These are phyloP conservation scores for Xerocomus potaroensis DNA, from an alignment of 768 basidiomycete species.

Conservation along the genomic window DNA sequence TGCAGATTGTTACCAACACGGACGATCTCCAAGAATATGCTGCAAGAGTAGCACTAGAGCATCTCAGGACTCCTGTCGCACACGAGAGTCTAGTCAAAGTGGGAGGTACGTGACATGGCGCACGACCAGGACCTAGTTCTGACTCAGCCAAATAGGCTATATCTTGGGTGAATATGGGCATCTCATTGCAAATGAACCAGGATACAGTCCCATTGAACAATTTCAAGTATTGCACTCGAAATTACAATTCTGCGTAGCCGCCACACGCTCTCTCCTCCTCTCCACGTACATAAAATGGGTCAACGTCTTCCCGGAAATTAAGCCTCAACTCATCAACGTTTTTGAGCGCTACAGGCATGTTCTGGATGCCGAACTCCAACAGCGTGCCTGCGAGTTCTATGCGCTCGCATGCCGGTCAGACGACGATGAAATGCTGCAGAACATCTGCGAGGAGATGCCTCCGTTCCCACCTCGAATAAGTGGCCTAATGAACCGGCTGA, in stretches of 20 bases:
- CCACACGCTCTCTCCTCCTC: conserved; percentile 87
- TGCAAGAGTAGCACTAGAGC: conserved; percentile 85
- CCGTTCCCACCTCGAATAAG: conserved; percentile 96
- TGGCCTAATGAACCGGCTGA: conserved; percentile 79
- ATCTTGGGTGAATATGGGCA: conserved; percentile 98
- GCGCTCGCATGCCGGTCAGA: conserved; percentile 80
- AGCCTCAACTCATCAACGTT: conserved; percentile 86
- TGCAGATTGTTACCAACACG: conserved; percentile 98
- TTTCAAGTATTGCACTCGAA: conserved; percentile 91
- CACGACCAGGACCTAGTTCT: conserved; percentile 4
- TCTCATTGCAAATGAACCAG: conserved; percentile 90
- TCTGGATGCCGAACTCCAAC: conserved; percentile 94
- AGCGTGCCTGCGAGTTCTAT: conserved; percentile 97
- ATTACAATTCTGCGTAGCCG: conserved; percentile 88
- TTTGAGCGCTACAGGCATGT: conserved; percentile 98
- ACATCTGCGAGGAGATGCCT: conserved; percentile 98
- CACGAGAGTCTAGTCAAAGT: conserved; percentile 96
- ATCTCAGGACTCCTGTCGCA: conserved; percentile 77
- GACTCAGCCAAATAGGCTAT: conserved; percentile 58
- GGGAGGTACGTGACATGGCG: conserved; percentile 55
- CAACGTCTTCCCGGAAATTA: conserved; percentile 99
- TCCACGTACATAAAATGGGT: conserved; percentile 99
- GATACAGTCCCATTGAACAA: conserved; percentile 92
- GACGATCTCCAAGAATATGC: conserved; percentile 97
- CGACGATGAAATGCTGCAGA: conserved; percentile 89